phyloP scores from a whole-genome alignment of 306 rosid genomes.

The Senna siamea region DNA sequence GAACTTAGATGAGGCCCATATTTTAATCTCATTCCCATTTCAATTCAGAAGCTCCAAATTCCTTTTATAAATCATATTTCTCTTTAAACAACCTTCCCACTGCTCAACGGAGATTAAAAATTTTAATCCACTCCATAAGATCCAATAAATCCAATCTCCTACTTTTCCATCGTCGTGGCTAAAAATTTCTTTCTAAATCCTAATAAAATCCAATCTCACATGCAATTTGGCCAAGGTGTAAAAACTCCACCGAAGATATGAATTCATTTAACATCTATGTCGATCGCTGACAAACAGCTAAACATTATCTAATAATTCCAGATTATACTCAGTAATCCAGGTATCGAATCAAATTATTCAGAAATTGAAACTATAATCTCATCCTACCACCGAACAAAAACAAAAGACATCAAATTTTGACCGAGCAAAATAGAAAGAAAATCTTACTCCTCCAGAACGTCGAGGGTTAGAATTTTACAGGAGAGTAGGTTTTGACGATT shows the following conservation, averaged over 20 bases:
- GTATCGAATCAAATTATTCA: conserved; percentile 15
- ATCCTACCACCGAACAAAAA: not conserved
- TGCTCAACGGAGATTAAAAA: not conserved
- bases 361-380: not conserved
- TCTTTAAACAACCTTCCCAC: not conserved
- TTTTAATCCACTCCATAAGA: not conserved
- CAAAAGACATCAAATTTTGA: not conserved
- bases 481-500: not conserved
- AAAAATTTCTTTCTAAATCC: not conserved
- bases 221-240: not conserved
- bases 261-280: not conserved
- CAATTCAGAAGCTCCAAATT: conserved; percentile 8
- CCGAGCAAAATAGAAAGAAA: not conserved
- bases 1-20: not conserved
- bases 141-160: conserved; percentile 3
- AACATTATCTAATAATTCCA: not conserved
- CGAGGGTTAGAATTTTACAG: not conserved
- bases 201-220: too few relatives aligned
- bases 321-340: not conserved
- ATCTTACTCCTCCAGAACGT: not conserved
- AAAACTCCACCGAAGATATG: not conserved
- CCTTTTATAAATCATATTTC: not conserved
- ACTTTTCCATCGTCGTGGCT: not conserved
- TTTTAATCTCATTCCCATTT: not conserved
- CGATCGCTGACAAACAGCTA: not conserved